Base-by-base conservation (phyloP, 1,284 basidiomycete species). In the Boletus holoroseus region DNA sequence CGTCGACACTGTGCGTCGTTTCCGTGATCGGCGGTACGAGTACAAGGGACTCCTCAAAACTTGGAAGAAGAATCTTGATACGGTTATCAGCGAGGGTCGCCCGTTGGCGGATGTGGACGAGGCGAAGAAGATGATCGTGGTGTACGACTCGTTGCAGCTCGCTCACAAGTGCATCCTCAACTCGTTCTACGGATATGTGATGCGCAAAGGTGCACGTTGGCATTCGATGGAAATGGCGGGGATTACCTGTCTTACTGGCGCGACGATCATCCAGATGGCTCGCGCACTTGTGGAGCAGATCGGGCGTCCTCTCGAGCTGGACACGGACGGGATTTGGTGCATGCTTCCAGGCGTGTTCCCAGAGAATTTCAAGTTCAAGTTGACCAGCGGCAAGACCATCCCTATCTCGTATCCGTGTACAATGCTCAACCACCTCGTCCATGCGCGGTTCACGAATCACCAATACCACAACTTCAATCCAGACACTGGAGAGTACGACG, bases 171-270 rank as follows among this genome's bases (percentile, higher is more conserved):
- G 94, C 71, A 99, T 99, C 68, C 82, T 99, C 61, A 99, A 99
- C 76, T 98, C 95, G 3, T 99, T 99, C 78, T 99, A 99, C 69
- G 96, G 96, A 43, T 99, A 99, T 64, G 96, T 99, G 69, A 99
- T 99, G 96, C 86, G 95, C 34, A 99, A 99, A 68, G 96, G 96
- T 51, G 96, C 96, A 15, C 80, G 96, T 20, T 99, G 96, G 96
- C 95, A 99, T 71, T 98, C 94, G 34, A 99, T 99, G 96, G 96
- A 99, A 74, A 99, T 99, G 96, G 96, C 96, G 0, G 96, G 96
- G 18, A 98, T 99, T 62, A 99, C 96, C 8, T 99, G 96, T 73
- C 75, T 99, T 43, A 99, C 96, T 0, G 96, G 96, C n/a, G 94
- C 96, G 6, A 92, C 84, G 4, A 99, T 99, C 73, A 99, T 99